A percentile compares a stretch with the other conserved stretches of the same genome.
Evolutionary conservation across 805 yeast species (phyloP).

Genomic region (Lipomyces yamadae): DNA sequence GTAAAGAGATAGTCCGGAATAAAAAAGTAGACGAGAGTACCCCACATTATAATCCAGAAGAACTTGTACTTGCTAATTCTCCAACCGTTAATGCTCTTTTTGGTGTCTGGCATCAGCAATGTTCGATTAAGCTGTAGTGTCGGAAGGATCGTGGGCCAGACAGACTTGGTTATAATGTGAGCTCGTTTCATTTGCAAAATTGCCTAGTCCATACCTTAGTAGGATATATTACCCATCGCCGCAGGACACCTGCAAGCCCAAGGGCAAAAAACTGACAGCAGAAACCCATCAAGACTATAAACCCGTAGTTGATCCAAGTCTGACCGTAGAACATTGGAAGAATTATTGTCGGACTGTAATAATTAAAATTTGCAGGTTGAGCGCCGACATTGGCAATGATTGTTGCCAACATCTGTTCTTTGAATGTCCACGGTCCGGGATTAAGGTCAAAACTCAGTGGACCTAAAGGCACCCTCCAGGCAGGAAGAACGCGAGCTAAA

Average conservation of each 20-base stretch:
- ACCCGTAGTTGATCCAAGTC: conserved; percentile 51
- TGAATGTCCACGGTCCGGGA: conserved; percentile 68
- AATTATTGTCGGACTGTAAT: conserved; percentile 20
- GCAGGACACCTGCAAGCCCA: conserved; percentile 67
- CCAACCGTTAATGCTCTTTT: conserved; percentile 63
- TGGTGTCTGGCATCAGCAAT: conserved; percentile 46
- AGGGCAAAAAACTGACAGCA: conserved; percentile 68
- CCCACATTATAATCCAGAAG: conserved; percentile 51
- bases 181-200: not conserved
- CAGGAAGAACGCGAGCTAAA: conserved; percentile 53
- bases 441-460: conserved; percentile 54
- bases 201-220: not conserved
- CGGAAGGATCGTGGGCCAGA: conserved; percentile 61
- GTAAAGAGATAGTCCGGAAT: conserved; percentile 67
- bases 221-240: conserved; percentile 50
- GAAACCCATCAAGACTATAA: conserved; percentile 58
- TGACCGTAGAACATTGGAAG: conserved; percentile 44
- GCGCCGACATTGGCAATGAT: conserved; percentile 41
- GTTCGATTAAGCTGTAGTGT: conserved; percentile 50
- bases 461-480: conserved; percentile 42
- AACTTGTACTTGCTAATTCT: conserved; percentile 56
- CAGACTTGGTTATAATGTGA: conserved; percentile 54
- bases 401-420: conserved; percentile 69
- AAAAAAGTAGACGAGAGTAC: conserved; percentile 63
- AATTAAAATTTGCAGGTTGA: not conserved